phyloP scores from a whole-genome alignment of 306 rosid genomes.

The Prunus mira region DNA sequence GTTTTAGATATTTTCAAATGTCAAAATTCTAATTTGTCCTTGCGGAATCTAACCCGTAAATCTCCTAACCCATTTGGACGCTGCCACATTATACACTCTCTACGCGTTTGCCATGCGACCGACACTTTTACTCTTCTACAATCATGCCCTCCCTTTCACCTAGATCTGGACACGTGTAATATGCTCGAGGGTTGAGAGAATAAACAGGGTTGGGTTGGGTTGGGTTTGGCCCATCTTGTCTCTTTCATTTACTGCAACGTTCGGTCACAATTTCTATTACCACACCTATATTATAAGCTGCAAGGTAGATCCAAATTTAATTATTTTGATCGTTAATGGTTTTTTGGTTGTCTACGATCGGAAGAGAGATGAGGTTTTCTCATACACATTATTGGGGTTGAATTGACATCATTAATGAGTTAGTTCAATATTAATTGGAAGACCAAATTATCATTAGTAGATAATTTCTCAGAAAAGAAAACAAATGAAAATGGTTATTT shows the following conservation, averaged over 20 bases:
- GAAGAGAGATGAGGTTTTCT: too few species aligned
- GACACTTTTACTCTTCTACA: background rate
- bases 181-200: background rate
- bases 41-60: background rate
- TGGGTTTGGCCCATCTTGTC: background rate
- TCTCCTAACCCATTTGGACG: background rate
- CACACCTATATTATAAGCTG: background rate
- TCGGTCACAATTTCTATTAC: background rate
- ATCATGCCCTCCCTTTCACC: background rate
- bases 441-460: too few species aligned
- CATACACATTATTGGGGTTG: too few species aligned
- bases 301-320: background rate
- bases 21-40: background rate
- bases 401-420: too few species aligned
- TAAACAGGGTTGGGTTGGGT: background rate
- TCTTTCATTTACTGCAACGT: background rate
- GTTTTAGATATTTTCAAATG: background rate
- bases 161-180: background rate
- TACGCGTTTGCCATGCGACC: background rate
- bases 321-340: background rate
- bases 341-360: background rate
- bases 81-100: background rate
- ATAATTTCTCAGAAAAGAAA: too few species aligned
- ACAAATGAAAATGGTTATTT: too few species aligned
- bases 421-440: too few species aligned